Evolutionary conservation across 805 yeast species (phyloP).

Genomic region (Cyberlindnera veronae): DNA sequence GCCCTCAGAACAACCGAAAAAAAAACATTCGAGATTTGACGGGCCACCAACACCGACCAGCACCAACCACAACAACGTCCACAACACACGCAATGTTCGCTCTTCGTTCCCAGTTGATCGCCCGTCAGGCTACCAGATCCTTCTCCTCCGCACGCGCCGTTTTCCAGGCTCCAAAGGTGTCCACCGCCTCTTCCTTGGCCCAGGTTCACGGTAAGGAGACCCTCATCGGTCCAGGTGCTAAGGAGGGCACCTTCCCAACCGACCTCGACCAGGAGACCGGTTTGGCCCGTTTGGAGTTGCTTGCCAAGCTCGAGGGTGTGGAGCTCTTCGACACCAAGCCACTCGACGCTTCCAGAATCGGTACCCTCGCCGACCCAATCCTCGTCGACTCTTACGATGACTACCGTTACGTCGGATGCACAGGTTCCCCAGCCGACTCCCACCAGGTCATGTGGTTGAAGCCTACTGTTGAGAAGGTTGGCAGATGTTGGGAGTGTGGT

Average conservation of each 20-base stretch:
- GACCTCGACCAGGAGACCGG: conserved; percentile 97
- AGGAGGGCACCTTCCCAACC: conserved; percentile 81
- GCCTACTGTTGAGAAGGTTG: conserved; percentile 76
- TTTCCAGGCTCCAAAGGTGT: conserved; percentile 23
- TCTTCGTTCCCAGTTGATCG: conserved; percentile 33
- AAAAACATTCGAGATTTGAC: conserved; percentile 25
- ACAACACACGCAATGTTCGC: conserved; percentile 30
- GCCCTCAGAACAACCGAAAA: too few relatives aligned
- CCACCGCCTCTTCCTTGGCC: conserved; percentile 60
- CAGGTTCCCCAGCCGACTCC: conserved; percentile 92
- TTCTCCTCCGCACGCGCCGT: conserved; percentile 17
- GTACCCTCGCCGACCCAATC: conserved; percentile 88
- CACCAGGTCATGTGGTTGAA: conserved; percentile 91
- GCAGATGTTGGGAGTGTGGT: conserved; percentile 99
- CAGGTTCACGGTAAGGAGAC: conserved; percentile 78
- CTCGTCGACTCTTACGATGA: conserved; percentile 87
- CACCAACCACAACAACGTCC: not conserved
- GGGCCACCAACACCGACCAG: conserved; percentile 3
- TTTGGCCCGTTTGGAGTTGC: conserved; percentile 91
- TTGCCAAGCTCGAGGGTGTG: conserved; percentile 93
- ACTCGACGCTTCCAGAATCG: conserved; percentile 81
- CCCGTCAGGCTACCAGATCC: conserved; percentile 24
- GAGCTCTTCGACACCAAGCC: conserved; percentile 90
- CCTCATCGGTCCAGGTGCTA: conserved; percentile 89
- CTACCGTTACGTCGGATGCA: conserved; percentile 94